Evolutionary conservation across 331 rosid species (phyloP), one percentile per base, ranked within the genome.

Genomic region (Prunus yedoensis): DNA sequence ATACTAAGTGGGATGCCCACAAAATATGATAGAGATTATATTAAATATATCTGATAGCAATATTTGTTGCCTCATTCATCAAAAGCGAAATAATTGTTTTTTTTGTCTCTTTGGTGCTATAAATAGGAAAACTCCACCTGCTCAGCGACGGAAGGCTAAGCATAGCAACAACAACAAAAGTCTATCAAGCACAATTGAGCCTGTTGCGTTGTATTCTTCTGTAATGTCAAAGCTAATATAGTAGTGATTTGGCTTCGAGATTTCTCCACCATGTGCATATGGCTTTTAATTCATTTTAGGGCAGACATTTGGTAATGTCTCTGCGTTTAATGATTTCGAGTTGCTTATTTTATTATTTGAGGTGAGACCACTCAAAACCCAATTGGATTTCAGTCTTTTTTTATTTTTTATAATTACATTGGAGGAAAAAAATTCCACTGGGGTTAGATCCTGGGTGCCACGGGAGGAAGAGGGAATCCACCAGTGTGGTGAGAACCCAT

Each of bases 71-170:
- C 61, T 77, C 51, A 30, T 77, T 68, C 10, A 23, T 80, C 57
- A 53, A 61, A 49, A 10, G 1, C 10, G 47, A 61, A 66, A 52
- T 70, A 51, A 17, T 67, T 66, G 51, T 43, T 70, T 79, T 58
- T 43, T 70, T 79, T 58, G 65, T 74, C 79, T 66, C 32, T 66
- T 78, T 65, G 76, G 83, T 63, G 76, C 27, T 59, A 71, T 51
- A 81, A 72, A 83, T 69, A 77, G 78, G 81, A 66, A 78, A 76
- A 50, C 18, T 65, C 82, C 84, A 85, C 57, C 45, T 10, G 59
- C 46, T 72, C 30, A 11, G 78, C 61, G 68, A 49, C 27, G 16
- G 11, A 28, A 41, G 41, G 67, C 38, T 52, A 63, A 47, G 51
- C 28, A 56, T 23, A 20, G 14, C 20, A 13, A 57, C 7, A 20